Conservation (phyloP, 345 rosid genomes). For the Gossypium raimondii region DNA sequence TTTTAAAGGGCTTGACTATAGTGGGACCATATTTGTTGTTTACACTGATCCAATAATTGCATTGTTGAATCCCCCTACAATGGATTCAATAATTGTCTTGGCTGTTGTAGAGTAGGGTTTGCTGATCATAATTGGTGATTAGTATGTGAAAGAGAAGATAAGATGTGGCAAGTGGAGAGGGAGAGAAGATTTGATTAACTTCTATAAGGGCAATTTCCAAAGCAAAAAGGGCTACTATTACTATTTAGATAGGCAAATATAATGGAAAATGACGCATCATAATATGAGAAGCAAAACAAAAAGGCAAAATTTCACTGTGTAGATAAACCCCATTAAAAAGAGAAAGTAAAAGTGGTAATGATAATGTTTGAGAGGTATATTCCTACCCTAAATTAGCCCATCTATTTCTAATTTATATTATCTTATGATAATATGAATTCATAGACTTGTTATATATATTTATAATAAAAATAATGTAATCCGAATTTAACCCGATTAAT, state of each 20-base stretch:
- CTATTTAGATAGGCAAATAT: constrained; percentile 16
- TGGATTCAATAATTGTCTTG: neutral
- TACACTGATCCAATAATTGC: constrained; percentile 28
- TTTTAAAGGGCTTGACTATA: neutral
- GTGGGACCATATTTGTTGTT: constrained; percentile 16
- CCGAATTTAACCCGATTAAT: no score
- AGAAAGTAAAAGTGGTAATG: constrained; percentile 24
- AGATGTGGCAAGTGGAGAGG: neutral
- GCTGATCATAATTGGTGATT: neutral
- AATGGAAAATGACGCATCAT: constrained; percentile 18
- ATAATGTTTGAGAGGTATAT: constrained; percentile 4
- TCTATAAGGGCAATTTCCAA: constrained; percentile 25
- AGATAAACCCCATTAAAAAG: constrained; percentile 23
- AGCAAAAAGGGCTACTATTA: neutral
- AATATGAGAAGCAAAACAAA: neutral
- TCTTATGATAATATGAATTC: neutral
- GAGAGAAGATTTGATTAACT: neutral
- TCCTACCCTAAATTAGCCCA: constrained; percentile 6
- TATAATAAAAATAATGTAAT: no score
- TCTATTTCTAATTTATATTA: neutral
- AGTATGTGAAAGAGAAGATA: constrained; percentile 18
- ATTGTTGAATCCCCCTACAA: constrained; percentile 9
- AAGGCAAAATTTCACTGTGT: constrained; percentile 9
- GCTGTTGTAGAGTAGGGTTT: neutral
- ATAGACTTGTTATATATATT: no score